Base-by-base conservation (phyloP, 1,284 basidiomycete genomes). In the Cutaneotrichosporon spelunceum region DNA sequence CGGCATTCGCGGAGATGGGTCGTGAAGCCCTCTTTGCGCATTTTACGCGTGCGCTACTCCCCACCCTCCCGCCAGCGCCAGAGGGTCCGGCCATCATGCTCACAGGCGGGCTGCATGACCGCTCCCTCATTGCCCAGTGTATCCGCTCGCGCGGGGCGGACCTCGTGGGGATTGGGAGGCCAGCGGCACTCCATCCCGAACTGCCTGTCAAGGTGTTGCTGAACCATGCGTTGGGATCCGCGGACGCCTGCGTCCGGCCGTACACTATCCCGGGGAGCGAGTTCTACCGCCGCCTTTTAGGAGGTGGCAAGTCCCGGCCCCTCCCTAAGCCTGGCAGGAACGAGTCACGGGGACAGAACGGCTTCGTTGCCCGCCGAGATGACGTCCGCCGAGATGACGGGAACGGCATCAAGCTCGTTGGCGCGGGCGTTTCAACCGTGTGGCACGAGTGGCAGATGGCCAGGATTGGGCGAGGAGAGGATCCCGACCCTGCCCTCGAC, bases 361-460 rank as follows among this genome's bases (percentile, higher is more conserved):
- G 50, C 16, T 16, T 21, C 10, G 52, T 24, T 13, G 52, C 10
- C 11, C 13, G 34, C 11, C 34, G 52, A 16, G 52, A 36, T 9
- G 33, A 26, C 7, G 42, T n/a, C n/a, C 13, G 34, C 11, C 34
- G 52, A 16, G 52, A 36, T 9, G 33, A 26, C 7, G 42, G 49
- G 2, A 33, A 33, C 30, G 69, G 69, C 0, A 70, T 77, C 34
- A 71, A 72, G 36, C 65, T 78, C 42, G 69, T 77, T 11, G 76
- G 76, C 26, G 76, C 75, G 4, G 70, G 71, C 2, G 65, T 78
- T 1, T 70, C 68, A 10, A 77, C 75, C 2, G 63, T 73, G 21
- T 78, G 76, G 76, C 75, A 77, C 59, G 74, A 76, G 66, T 77
- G 75, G 76, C 76, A 78, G 64, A 62, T 77, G 58, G 67, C 65